phyloP scores from a whole-genome alignment of 2,329 filamentous ascomycete species.

The Dissoconium aciculare region DNA sequence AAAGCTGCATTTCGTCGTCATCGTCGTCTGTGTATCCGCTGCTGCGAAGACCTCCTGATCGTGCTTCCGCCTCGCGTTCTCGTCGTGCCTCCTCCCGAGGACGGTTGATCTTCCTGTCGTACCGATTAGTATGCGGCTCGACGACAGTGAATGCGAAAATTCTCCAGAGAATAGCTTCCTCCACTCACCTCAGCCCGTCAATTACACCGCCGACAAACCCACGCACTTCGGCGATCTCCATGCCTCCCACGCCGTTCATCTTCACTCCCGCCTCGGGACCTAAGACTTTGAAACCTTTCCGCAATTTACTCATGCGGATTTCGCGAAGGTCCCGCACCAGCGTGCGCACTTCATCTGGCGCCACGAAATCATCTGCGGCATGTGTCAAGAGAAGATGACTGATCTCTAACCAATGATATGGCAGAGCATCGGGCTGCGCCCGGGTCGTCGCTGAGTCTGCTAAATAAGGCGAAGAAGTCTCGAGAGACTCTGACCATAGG shows the following conservation, averaged over 20 bases:
- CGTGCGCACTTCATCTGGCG: conserved; percentile 58
- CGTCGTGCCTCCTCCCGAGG: conserved; percentile 62
- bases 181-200: conserved; percentile 53
- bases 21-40: conserved; percentile 31
- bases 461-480: conserved; percentile 54
- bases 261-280: conserved; percentile 59
- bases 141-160: too few relatives aligned
- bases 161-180: background rate
- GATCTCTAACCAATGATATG: conserved; percentile 92
- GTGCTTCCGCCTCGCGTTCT: conserved; percentile 60
- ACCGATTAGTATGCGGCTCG: background rate
- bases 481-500: conserved; percentile 15
- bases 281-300: conserved; percentile 55
- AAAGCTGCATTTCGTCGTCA: conserved; percentile 44
- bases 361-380: conserved; percentile 66
- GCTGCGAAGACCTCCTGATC: conserved; percentile 30
- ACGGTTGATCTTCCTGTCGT: conserved; percentile 55
- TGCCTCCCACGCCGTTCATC: conserved; percentile 69
- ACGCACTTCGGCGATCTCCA: conserved; percentile 81
- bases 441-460: conserved; percentile 53
- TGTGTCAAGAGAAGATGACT: conserved; percentile 75
- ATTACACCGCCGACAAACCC: conserved; percentile 74
- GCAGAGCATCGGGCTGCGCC: conserved; percentile 54
- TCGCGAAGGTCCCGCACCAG: conserved; percentile 71
- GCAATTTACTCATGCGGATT: conserved; percentile 77